A percentile compares a stretch with the other conserved stretches of the same genome.
Conservation (phyloP, 805 yeast genomes). For the Candida corydali region DNA sequence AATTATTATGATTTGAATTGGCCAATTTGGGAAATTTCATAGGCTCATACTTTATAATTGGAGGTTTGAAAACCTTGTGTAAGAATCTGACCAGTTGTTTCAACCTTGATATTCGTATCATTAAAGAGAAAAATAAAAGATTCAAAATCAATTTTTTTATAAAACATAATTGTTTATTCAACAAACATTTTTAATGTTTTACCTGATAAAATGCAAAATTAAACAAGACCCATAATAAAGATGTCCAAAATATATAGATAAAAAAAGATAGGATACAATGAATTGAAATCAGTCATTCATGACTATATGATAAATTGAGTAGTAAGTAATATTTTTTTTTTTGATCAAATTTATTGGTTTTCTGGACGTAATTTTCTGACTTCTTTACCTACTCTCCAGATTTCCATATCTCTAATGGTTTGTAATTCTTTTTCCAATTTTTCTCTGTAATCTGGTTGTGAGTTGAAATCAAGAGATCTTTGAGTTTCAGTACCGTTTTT, state of each 20-base stretch:
- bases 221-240: slow-evolving; percentile 15
- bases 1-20: not conserved
- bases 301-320: slow-evolving; percentile 30
- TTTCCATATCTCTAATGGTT: slow-evolving; percentile 94
- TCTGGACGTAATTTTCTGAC: slow-evolving; percentile 99
- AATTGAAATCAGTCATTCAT: slow-evolving; percentile 36
- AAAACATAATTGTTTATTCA: slow-evolving; percentile 34
- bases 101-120: not conserved
- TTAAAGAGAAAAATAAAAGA: not conserved
- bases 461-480: slow-evolving; percentile 98
- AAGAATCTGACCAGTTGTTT: no score
- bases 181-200: slow-evolving; percentile 27
- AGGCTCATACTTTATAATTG: not conserved
- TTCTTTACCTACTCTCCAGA: slow-evolving; percentile 99
- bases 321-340: no score
- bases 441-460: slow-evolving; percentile 96
- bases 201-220: slow-evolving; percentile 33
- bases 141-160: not conserved
- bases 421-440: slow-evolving; percentile 91
- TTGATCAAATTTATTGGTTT: slow-evolving; percentile 93
- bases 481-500: slow-evolving; percentile 96
- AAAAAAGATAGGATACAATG: slow-evolving; percentile 16
- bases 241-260: slow-evolving; percentile 13
- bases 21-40: not conserved
- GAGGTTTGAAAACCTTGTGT: not conserved